Evolutionary conservation across 1,139 yeast genomes (phyloP).

Genomic region (Zygosaccharomyces sapae): DNA sequence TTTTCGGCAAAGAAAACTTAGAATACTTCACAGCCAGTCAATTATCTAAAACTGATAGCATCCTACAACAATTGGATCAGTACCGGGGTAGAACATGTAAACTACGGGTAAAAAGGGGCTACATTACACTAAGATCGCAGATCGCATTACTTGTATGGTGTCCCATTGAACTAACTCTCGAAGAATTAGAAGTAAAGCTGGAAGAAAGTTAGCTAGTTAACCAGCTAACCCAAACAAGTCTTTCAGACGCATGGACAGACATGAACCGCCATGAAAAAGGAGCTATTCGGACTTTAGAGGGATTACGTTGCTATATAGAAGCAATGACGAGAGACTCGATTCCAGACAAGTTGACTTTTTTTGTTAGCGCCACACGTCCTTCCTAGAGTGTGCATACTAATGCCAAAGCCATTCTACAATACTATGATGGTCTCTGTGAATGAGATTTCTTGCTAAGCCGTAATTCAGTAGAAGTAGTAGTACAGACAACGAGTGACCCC

Average conservation of each 20-base stretch:
- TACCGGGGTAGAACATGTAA: slow-evolving; percentile 1
- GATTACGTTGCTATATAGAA: background rate
- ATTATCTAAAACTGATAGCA: background rate
- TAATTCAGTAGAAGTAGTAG: background rate
- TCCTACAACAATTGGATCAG: background rate
- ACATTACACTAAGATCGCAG: slow-evolving; percentile 8
- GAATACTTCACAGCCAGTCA: slow-evolving; percentile 16
- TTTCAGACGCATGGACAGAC: background rate
- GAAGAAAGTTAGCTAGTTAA: slow-evolving; percentile 1
- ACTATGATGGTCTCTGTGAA: background rate
- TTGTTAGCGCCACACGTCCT: background rate
- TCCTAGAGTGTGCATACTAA: background rate
- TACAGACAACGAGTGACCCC: background rate
- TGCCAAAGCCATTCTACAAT: too few relatives aligned
- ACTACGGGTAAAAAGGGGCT: slow-evolving; percentile 8
- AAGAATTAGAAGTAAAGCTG: slow-evolving; percentile 20
- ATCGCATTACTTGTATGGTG: slow-evolving; percentile 21
- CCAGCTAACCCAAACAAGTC: background rate
- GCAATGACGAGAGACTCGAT: background rate
- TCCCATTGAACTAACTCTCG: slow-evolving; percentile 27
- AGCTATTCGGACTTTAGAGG: background rate
- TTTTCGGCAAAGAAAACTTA: slow-evolving; percentile 15
- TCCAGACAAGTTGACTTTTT: background rate
- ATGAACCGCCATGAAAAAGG: background rate
- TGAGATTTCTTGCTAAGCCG: background rate